These are phyloP conservation scores for Pythium pyrilobum DNA, from an alignment of 352 stramenopile species.

Conservation along the genomic window DNA sequence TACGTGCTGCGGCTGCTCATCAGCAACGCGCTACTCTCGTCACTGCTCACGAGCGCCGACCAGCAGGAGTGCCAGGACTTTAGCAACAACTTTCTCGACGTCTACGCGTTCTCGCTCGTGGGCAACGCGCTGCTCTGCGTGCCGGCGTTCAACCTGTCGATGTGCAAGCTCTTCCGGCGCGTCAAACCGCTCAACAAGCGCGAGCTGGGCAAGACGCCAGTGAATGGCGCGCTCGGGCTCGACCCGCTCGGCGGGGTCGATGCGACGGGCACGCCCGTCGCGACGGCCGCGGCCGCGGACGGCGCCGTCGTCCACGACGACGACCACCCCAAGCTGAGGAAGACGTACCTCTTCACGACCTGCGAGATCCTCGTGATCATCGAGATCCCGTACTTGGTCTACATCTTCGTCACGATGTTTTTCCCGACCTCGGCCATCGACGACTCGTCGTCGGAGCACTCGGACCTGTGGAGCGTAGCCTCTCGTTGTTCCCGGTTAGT, in stretches of 20 bases:
- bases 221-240: constrained; percentile 16
- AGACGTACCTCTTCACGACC: constrained; percentile 66
- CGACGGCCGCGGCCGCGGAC: constrained; percentile 26
- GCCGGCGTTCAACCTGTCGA: constrained; percentile 53
- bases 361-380: constrained; percentile 75
- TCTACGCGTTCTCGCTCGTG: constrained; percentile 57
- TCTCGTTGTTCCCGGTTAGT: constrained; percentile 32
- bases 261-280: constrained; percentile 18
- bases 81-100: constrained; percentile 57
- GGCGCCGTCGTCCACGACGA: constrained; percentile 37
- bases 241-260: constrained; percentile 15
- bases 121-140: constrained; percentile 64
- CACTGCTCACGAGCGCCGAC: constrained; percentile 26
- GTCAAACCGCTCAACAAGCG: constrained; percentile 21
- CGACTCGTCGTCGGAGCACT: constrained; percentile 17
- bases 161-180: constrained; percentile 46
- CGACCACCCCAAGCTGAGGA: constrained; percentile 46
- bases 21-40: constrained; percentile 40
- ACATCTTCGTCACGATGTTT: constrained; percentile 46
- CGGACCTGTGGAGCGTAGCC: constrained; percentile 27
- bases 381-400: constrained; percentile 67
- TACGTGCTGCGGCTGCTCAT: constrained; percentile 41
- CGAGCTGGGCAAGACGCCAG: constrained; percentile 7
- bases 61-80: constrained; percentile 38
- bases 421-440: constrained; percentile 11